Percentiles rank a stretch among this genome's conserved stretches.
These are phyloP conservation scores for Setaria italica DNA, from an alignment of 202 grass and related monocot species.

Conservation along the genomic window DNA sequence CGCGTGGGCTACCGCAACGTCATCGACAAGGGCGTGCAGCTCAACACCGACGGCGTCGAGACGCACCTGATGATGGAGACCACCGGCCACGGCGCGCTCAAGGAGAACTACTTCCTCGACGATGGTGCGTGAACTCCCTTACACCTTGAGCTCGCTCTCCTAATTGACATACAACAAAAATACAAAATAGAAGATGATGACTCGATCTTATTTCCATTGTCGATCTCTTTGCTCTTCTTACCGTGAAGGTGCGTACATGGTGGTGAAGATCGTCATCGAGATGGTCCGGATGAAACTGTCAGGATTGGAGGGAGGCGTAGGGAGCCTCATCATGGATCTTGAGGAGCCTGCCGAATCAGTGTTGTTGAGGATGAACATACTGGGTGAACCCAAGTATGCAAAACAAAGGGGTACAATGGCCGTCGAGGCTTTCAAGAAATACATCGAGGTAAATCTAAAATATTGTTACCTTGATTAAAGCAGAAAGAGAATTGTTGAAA, in stretches of 20 bases:
- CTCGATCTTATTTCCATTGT: background rate
- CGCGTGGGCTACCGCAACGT: constrained; percentile 89
- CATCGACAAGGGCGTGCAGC: constrained; percentile 77
- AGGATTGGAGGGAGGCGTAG: constrained; percentile 57
- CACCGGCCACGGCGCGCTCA: constrained; percentile 78
- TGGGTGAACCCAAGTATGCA: constrained; percentile 60
- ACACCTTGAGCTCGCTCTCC: background rate
- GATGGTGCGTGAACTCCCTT: constrained; percentile 42
- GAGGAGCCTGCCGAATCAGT: constrained; percentile 65
- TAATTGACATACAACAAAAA: background rate
- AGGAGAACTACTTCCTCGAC: constrained; percentile 87
- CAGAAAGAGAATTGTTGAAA: background rate
- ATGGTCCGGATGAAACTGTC: constrained; percentile 74
- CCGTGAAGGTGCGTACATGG: constrained; percentile 74
- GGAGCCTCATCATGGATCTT: constrained; percentile 69
- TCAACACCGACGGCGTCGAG: constrained; percentile 72
- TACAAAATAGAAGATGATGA: background rate
- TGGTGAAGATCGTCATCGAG: constrained; percentile 86
- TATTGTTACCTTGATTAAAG: background rate
- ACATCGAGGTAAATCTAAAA: constrained; percentile 59
- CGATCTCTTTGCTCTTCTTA: background rate
- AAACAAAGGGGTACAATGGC: constrained; percentile 55
- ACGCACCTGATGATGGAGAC: constrained; percentile 95
- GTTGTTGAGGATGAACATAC: constrained; percentile 77
- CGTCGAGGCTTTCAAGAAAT: constrained; percentile 61